Conservation (phyloP, 1,284 basidiomycete species). For the Pterulicium gracile region DNA sequence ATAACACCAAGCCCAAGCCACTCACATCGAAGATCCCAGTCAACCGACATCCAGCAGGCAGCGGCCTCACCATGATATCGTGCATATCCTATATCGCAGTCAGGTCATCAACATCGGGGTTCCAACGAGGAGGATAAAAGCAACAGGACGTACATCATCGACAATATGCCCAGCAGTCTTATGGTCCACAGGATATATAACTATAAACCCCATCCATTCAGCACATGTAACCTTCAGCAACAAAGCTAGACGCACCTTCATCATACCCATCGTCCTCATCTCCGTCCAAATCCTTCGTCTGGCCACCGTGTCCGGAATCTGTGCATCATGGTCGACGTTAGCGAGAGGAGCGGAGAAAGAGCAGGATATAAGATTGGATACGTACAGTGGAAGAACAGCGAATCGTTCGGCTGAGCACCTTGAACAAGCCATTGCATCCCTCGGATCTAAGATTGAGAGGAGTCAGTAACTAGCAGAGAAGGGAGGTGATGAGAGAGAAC, state of each 20-base stretch:
- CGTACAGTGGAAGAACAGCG: constrained; percentile 88
- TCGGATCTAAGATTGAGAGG: constrained; percentile 33
- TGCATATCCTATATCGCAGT: constrained; percentile 45
- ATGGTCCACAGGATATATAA: constrained; percentile 81
- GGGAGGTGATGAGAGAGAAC: too few species aligned
- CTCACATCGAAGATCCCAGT: constrained; percentile 82
- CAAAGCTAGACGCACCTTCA: constrained; percentile 37
- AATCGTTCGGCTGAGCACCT: constrained; percentile 72
- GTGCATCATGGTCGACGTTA: too few species aligned
- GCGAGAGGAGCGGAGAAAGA: constrained; percentile 12
- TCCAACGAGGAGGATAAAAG: neutral
- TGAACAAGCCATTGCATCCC: constrained; percentile 89
- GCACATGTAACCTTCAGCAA: neutral
- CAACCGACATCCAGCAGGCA: constrained; percentile 78
- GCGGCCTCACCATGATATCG: constrained; percentile 58
- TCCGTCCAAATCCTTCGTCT: constrained; percentile 65
- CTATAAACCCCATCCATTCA: constrained; percentile 26
- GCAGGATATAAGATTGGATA: constrained; percentile 1
- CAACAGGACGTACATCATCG: constrained; percentile 60
- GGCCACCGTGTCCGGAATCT: constrained; percentile 79
- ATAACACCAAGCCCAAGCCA: constrained; percentile 7
- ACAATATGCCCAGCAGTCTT: constrained; percentile 63
- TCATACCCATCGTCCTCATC: constrained; percentile 59
- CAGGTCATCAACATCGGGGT: neutral
- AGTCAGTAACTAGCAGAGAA: neutral